Percentiles rank a stretch among this genome's conserved stretches.
These are phyloP conservation scores for Hortaea werneckii DNA, from an alignment of 2,329 filamentous ascomycete genomes.

Conservation along the genomic window DNA sequence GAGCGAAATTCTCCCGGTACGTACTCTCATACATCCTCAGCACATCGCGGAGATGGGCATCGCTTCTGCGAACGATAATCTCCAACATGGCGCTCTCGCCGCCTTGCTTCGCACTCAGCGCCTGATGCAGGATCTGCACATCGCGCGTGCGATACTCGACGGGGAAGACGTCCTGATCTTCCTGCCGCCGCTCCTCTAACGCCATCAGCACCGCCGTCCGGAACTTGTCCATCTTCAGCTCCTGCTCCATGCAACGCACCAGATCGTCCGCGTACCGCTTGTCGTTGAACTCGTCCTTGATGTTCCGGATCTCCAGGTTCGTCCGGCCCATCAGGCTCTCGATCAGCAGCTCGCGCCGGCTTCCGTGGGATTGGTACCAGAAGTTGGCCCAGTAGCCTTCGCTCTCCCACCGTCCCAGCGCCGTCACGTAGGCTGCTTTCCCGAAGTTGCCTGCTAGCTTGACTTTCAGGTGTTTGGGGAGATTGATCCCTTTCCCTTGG, in stretches of 20 bases:
- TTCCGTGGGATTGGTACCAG: constrained; percentile 86
- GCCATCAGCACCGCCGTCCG: constrained; percentile 76
- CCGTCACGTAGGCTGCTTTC: constrained; percentile 84
- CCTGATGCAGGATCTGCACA: constrained; percentile 58
- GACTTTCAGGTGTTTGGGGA: constrained; percentile 76
- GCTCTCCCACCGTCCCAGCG: constrained; percentile 80
- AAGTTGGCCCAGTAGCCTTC: constrained; percentile 98
- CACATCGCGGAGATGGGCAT: constrained; percentile 71
- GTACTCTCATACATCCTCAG: constrained; percentile 64
- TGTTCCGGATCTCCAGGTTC: constrained; percentile 75
- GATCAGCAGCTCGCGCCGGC: constrained; percentile 78
- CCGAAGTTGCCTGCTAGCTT: constrained; percentile 71
- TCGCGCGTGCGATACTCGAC: constrained; percentile 54
- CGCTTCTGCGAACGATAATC: constrained; percentile 71
- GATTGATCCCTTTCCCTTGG: constrained; percentile 68
- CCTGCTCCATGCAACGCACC: constrained; percentile 76
- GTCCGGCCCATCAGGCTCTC: constrained; percentile 84
- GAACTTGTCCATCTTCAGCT: constrained; percentile 94
- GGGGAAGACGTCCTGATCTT: constrained; percentile 56
- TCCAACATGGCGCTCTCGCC: constrained; percentile 81
- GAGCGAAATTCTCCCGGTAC: constrained; percentile 72
- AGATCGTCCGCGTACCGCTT: constrained; percentile 83
- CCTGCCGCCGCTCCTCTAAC: constrained; percentile 73
- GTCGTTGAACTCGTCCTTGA: constrained; percentile 82
- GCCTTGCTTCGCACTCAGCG: constrained; percentile 60